Evolutionary conservation across 306 rosid genomes (phyloP).

Genomic region (Sophora flavescens): DNA sequence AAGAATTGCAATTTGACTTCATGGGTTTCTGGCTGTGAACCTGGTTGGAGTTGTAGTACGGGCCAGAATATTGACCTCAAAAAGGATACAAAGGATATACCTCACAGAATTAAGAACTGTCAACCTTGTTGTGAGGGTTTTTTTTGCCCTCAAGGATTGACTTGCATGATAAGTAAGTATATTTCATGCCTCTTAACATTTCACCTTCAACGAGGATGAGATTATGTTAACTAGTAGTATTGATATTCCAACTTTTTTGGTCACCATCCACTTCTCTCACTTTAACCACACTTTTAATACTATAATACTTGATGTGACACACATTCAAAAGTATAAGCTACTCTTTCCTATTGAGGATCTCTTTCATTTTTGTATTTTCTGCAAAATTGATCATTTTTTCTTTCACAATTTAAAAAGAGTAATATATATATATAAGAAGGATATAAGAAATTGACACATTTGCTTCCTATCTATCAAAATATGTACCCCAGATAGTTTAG

Average conservation of each 20-base stretch:
- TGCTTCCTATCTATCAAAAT: neutral
- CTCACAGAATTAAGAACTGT: constrained; percentile 60
- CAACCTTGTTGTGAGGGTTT: constrained; percentile 88
- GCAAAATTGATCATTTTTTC: neutral
- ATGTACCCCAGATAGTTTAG: neutral
- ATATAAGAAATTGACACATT: neutral
- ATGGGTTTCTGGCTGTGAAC: constrained; percentile 81
- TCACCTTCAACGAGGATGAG: neutral
- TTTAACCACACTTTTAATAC: too few species aligned
- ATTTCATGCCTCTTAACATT: constrained; percentile 43
- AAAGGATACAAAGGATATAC: constrained; percentile 45
- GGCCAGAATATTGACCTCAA: constrained; percentile 56
- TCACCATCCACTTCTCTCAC: too few species aligned
- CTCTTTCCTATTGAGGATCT: neutral
- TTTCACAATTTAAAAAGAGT: neutral
- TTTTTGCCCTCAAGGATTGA: constrained; percentile 82
- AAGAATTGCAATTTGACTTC: constrained; percentile 75
- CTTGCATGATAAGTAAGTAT: constrained; percentile 91
- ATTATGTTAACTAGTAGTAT: neutral
- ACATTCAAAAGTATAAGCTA: neutral
- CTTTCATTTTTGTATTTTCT: neutral
- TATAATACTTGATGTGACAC: too few species aligned
- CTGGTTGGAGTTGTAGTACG: constrained; percentile 85
- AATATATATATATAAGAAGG: neutral
- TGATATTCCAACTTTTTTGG: neutral